phyloP scores from a whole-genome alignment of 306 rosid species.

The Begonia peltatifolia region DNA sequence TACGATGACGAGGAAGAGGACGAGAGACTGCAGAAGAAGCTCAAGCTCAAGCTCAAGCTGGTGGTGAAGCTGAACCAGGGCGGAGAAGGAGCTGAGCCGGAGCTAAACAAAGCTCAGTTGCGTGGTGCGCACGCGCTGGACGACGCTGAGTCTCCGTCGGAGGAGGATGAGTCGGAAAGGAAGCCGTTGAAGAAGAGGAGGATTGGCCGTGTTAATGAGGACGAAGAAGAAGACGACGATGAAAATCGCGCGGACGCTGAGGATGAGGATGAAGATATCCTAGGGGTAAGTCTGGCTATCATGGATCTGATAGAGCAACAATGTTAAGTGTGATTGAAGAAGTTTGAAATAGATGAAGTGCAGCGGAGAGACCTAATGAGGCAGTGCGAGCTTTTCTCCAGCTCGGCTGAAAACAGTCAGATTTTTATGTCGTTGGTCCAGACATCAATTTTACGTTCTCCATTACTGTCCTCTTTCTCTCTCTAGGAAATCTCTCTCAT shows the following conservation, averaged over 20 bases:
- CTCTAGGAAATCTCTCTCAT: constrained; percentile 16
- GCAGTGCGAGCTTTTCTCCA: constrained; percentile 15
- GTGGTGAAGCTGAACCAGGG: constrained; percentile 66
- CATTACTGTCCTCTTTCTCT: constrained; percentile 20
- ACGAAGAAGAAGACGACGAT: constrained; percentile 15
- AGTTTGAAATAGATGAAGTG: neutral
- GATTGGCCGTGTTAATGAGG: constrained; percentile 20
- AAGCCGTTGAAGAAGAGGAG: constrained; percentile 36
- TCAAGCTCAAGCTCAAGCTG: constrained; percentile 91
- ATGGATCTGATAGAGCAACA: constrained; percentile 12
- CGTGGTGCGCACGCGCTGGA: constrained; percentile 33
- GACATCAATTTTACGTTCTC: constrained; percentile 28
- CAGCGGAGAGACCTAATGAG: constrained; percentile 8
- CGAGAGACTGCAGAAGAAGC: constrained; percentile 43
- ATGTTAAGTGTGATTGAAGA: neutral
- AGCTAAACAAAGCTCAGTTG: constrained; percentile 15
- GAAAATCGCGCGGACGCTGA: constrained; percentile 16
- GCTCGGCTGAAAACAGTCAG: constrained; percentile 45
- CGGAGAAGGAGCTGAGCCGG: constrained; percentile 9
- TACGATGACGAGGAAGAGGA: constrained; percentile 66
- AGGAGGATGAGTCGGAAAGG: constrained; percentile 26
- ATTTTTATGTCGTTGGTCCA: constrained; percentile 38
- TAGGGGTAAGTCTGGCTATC: constrained; percentile 39
- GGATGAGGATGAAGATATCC: constrained; percentile 28
- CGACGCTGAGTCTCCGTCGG: constrained; percentile 5